Evolutionary conservation across 2,329 filamentous ascomycete species (phyloP).

Genomic region (Hymenoscyphus fructigenus): DNA sequence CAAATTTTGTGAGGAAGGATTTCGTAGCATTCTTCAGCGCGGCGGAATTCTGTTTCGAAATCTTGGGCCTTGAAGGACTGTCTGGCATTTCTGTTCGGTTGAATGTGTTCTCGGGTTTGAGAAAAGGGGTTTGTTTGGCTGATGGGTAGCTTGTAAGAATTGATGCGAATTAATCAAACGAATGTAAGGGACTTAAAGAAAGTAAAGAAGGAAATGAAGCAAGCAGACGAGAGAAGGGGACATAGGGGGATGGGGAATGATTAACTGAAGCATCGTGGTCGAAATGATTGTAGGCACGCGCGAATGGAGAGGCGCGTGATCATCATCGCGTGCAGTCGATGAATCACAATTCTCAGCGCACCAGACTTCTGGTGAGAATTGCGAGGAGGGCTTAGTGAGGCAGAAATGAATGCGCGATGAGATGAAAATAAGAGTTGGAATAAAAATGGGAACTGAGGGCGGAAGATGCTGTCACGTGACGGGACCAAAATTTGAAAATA

Average conservation of each 20-base stretch:
- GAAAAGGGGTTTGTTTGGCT: neutral
- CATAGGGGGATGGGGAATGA: neutral
- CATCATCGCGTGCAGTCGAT: neutral
- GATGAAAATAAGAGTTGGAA: neutral
- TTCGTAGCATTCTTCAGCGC: conserved; percentile 9
- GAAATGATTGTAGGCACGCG: conserved; percentile 6
- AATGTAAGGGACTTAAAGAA: neutral
- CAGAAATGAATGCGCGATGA: neutral
- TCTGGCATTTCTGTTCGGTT: neutral
- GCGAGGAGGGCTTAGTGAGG: neutral
- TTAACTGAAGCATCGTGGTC: neutral
- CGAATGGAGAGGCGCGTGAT: neutral
- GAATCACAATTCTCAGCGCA: conserved; percentile 2
- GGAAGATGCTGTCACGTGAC: too few species aligned
- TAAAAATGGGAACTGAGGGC: too few species aligned
- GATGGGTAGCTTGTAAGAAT: neutral
- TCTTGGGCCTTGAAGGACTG: neutral
- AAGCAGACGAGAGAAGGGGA: neutral
- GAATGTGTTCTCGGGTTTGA: neutral
- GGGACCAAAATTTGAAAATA: too few species aligned
- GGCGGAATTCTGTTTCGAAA: neutral
- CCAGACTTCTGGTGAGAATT: neutral
- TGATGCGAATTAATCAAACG: neutral
- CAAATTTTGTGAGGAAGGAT: conserved; percentile 22
- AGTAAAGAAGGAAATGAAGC: neutral